Evolutionary conservation across 2,329 filamentous ascomycete species (phyloP).

Genomic region (Emmonsiellopsis sp.): DNA sequence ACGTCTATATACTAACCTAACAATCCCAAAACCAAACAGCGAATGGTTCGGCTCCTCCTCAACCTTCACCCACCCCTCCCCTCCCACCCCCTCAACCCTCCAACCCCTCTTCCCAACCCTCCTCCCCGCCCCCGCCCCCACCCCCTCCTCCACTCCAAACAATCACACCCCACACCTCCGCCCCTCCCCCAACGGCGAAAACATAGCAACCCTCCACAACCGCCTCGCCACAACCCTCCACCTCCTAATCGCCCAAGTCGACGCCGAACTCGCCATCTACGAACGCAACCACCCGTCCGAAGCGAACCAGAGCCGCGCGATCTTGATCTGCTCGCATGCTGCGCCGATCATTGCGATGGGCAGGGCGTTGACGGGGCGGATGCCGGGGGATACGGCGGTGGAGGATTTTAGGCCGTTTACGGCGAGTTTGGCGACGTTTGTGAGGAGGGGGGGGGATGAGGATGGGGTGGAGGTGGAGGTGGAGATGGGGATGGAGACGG

Average conservation of each 20-base stretch:
- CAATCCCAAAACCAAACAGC: slow-evolving; percentile 28
- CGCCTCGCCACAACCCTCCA: slow-evolving; percentile 62
- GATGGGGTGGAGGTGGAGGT: slow-evolving; percentile 4
- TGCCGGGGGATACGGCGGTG: slow-evolving; percentile 60
- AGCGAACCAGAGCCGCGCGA: slow-evolving; percentile 43
- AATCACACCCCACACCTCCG: slow-evolving; percentile 54
- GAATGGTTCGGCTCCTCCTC: slow-evolving; percentile 85
- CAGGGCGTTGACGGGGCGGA: slow-evolving; percentile 64
- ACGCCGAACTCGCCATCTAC: slow-evolving; percentile 40
- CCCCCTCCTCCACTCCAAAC: slow-evolving; percentile 13
- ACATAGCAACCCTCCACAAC: slow-evolving; percentile 67
- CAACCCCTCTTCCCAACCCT: slow-evolving; percentile 51
- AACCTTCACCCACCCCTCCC: slow-evolving; percentile 73
- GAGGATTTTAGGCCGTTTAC: slow-evolving; percentile 84
- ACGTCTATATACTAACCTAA: too few species aligned
- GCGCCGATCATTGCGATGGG: slow-evolving; percentile 82
- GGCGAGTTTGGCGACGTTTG: slow-evolving; percentile 66
- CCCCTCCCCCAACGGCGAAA: slow-evolving; percentile 68
- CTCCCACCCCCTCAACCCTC: slow-evolving; percentile 56
- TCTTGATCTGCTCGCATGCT: slow-evolving; percentile 82
- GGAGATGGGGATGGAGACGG: slow-evolving; percentile 9
- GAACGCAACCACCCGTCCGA: slow-evolving; percentile 47
- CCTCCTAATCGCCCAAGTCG: slow-evolving; percentile 62
- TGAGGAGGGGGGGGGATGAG: slow-evolving; percentile 30
- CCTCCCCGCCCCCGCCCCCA: slow-evolving; percentile 28